Base-by-base conservation (phyloP, 164 flowering plant genomes). In the Stephania japonica region DNA sequence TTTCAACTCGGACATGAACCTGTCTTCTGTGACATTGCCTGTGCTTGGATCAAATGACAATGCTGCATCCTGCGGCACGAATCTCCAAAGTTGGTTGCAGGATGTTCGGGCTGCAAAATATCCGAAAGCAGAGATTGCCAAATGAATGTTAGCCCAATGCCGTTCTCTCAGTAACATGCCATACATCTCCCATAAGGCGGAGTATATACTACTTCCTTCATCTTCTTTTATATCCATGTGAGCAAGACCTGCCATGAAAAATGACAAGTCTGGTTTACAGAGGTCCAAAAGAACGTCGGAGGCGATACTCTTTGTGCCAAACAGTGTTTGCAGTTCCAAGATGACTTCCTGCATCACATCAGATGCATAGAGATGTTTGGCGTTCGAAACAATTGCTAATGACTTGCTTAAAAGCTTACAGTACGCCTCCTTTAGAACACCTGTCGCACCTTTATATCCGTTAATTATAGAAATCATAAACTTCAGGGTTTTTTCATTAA, bases 31-130 rank as follows among this genome's bases (percentile, higher is more conserved):
- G 43, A 87, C 84, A 41, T 69, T 81, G 77, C 93, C 97, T 10
- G 84, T 80, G 44, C 75, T 85, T 56, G 83, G 19, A 76, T 95
- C 90, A 75, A 81, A 90, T 25, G 98, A 89, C 42, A 95, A 92
- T 75, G 98, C 91, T 16, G 99, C 98, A 83, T 88, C 82, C 9
- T 77, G 79, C 7, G 98, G 97, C 68, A 93, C 86, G 79, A 95
- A 95, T 79, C 91, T 87, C 98, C 97, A 93, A n/a, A 95, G 83
- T 75, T 91, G 86, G 73, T 77, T 80, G 77, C 97, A 95, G 42
- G 83, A 73, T 53, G 97, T 91, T 24, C 85, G 92, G 12, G 88
- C 88, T 26, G 97, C 92, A 81, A 95, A 95, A 81, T 89, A 83
- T 62, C 97, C 98, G 75, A 95, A 93, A 64, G 97, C 82, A 5